Base-by-base conservation (phyloP, 2,329 filamentous ascomycete species). In the Chaetoscypha palmicola region DNA sequence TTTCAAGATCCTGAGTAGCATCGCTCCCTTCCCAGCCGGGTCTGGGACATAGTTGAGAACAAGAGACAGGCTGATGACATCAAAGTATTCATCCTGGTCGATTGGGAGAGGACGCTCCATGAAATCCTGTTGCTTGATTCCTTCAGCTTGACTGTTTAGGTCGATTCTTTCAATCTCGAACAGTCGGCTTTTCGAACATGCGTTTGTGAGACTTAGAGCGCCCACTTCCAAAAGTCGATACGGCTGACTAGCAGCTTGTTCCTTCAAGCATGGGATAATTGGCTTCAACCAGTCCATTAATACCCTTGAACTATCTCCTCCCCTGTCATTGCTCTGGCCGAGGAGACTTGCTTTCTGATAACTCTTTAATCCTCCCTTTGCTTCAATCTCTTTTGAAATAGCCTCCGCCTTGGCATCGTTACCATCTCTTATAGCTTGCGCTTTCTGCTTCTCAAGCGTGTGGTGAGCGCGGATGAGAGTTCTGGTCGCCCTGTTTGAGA, bases 11-110 rank as follows among this genome's bases (percentile, higher is more conserved):
- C 86, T 77, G 41, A 76, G 71, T 41, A 98, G 74, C 92, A 98
- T 98, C 46, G 86, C 77, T 2, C 92, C 92, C 55, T 90, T 76
- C 3, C 73, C 76, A 23, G 67, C 66, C 2, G 88, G 75, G 54
- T 90, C 81, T 0, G 91, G 86, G 2, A 97, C 90, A 60, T 89
- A 98, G 64, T 98, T 98, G 50, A 98, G 72, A 4, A 98, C 92
- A 41, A 98, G 69, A 7, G 89, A 95, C 19, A 98, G 71, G 38
- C 89, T 95, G 58, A 98, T 83, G 40, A 97, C 77, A 61, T 98
- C 87, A 61, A 97, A 97, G 17, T 70, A 70, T 31, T 89, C 80
- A 0, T 68, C 63, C 4, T 74, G 68, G 17, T 72, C 63, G 4
- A 60, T 62, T 0, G 91, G 91, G 2, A 91, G 64, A 0, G 89